These are phyloP conservation scores for Triangularia verruculosa DNA, from an alignment of 2,329 filamentous ascomycete species.

Conservation along the genomic window DNA sequence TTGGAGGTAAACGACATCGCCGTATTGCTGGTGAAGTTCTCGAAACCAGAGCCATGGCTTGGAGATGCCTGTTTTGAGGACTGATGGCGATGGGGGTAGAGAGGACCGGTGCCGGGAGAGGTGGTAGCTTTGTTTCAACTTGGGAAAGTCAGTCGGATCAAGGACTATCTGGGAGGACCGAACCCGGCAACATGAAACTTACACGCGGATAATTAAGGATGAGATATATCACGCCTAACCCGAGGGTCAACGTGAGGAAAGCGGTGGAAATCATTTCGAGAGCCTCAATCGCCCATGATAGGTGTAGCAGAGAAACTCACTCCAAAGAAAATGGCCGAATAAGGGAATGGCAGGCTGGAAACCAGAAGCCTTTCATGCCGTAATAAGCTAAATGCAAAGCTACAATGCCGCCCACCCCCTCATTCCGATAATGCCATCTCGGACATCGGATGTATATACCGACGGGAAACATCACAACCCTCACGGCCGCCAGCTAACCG, in stretches of 20 bases:
- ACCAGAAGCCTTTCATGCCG: neutral
- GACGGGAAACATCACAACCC: neutral
- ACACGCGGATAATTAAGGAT: neutral
- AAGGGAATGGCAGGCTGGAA: neutral
- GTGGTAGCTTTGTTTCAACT: constrained; percentile 35
- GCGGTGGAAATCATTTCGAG: neutral
- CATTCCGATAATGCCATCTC: neutral
- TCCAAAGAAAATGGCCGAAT: neutral
- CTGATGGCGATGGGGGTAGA: constrained; percentile 39
- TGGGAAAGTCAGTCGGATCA: too few relatives aligned
- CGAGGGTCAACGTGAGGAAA: neutral
- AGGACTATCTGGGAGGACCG: too few relatives aligned
- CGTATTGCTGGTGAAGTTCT: constrained; percentile 37
- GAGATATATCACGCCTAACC: neutral
- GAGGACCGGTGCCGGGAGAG: constrained; percentile 38
- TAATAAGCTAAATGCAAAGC: neutral
- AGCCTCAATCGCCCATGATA: neutral
- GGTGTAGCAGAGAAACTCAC: neutral
- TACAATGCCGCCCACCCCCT: neutral
- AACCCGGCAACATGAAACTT: too few relatives aligned
- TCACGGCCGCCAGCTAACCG: neutral
- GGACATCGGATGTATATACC: neutral
- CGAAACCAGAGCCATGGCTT: constrained; percentile 45
- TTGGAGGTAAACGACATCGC: constrained; percentile 43
- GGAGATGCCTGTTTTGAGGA: constrained; percentile 36